Base-by-base conservation (phyloP, 441 rosid species). In the Manihot esculenta region DNA sequence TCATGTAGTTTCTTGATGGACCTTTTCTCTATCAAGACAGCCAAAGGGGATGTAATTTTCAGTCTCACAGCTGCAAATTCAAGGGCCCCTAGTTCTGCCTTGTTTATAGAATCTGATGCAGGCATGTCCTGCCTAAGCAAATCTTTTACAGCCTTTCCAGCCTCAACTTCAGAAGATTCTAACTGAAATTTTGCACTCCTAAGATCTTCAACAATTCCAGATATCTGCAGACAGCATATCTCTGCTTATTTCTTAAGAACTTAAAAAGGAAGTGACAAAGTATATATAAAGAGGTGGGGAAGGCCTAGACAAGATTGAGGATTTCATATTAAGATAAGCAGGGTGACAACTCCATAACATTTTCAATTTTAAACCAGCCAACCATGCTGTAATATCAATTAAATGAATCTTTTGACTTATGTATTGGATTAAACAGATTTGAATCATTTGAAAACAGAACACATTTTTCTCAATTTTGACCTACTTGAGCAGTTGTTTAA, bases 121-220 rank as follows among this genome's bases (percentile, higher is more conserved):
- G 79, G 27, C 62, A 68, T 71, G 56, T 53, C 81, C 18, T 56
- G 70, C 70, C 48, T 58, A 54, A 84, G 56, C 60, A 79, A 69
- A 41, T 59, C 79, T 7, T 30, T 68, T 21, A 84, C 17, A 42
- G 42, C 72, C 69, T 69, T 67, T 23, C 86, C 82, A 48, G 81
- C 86, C 65, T 86, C 84, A n/a, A 48, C 58, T 72, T 86, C 89
- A 17, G 77, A 68, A 41, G 81, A 71, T 53, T 82, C 82, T 35
- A 86, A 5, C 0, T 5, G 55, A 64, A 84, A 84, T 47, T 61
- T 68, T 55, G 78, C 76, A 65, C 30, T 35, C 70, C 74, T 72
- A 48, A 84, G 81, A 54, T 84, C 82, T 61, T 69, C 68, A 15
- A 71, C 26, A 64, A 80, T 79, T 61, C 71, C 76, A 69, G 77